These are phyloP conservation scores for Decorospora gaudefroyi DNA, from an alignment of 2,329 filamentous ascomycete species.

Conservation along the genomic window DNA sequence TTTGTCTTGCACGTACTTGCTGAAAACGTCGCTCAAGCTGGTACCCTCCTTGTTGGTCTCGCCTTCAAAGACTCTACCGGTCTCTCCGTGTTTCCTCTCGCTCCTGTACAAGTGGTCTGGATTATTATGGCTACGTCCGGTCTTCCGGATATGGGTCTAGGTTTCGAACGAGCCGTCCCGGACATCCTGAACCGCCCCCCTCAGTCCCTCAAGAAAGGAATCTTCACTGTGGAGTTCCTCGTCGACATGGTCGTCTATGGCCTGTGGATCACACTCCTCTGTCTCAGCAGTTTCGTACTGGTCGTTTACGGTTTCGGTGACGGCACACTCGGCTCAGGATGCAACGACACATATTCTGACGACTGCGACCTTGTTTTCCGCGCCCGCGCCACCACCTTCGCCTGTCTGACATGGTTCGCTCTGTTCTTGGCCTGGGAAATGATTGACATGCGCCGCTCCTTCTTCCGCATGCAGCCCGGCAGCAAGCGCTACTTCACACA, in stretches of 20 bases:
- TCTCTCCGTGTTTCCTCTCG: constrained; percentile 82
- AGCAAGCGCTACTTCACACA: constrained; percentile 56
- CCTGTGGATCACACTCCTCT: constrained; percentile 40
- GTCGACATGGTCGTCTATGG: constrained; percentile 48
- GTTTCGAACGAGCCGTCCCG: constrained; percentile 73
- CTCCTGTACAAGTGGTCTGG: constrained; percentile 87
- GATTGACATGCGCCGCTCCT: constrained; percentile 70
- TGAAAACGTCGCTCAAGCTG: constrained; percentile 83
- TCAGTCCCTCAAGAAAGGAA: constrained; percentile 55
- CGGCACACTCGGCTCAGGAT: constrained; percentile 40
- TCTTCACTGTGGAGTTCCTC: constrained; percentile 48
- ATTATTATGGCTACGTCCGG: constrained; percentile 90
- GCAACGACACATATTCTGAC: constrained; percentile 42
- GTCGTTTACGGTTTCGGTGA: constrained; percentile 45
- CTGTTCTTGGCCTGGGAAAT: constrained; percentile 81
- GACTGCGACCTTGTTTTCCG: constrained; percentile 46
- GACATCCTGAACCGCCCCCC: constrained; percentile 83
- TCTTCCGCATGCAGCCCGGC: constrained; percentile 73
- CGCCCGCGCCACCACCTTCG: constrained; percentile 73
- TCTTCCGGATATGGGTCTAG: constrained; percentile 79
- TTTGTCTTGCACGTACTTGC: constrained; percentile 77
- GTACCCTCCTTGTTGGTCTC: constrained; percentile 78
- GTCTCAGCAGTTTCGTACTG: constrained; percentile 44
- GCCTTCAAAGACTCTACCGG: constrained; percentile 73
- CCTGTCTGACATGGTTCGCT: constrained; percentile 75